phyloP scores from a whole-genome alignment of 768 basidiomycete species.

The Suillus bovinus region DNA sequence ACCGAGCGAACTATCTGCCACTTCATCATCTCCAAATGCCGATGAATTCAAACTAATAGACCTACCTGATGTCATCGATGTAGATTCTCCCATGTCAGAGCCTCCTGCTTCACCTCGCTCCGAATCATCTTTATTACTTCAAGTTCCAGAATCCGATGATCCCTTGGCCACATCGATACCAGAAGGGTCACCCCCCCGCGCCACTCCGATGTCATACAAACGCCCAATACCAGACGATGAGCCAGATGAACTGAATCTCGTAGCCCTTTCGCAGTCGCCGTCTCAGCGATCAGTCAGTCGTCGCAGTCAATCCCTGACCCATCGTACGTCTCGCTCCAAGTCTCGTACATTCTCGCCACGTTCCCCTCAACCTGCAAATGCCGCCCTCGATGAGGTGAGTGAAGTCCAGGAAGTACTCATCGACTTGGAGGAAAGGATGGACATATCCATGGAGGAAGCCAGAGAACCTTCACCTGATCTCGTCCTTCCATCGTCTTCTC shows the following conservation, averaged over 20 bases:
- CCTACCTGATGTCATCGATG: conserved; percentile 16
- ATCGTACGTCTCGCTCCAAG: conserved; percentile 16
- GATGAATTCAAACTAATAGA: conserved; percentile 16
- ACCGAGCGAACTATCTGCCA: conserved; percentile 31
- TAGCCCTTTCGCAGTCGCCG: conserved; percentile 18
- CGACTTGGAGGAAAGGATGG: conserved; percentile 16
- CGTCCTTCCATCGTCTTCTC: conserved; percentile 25
- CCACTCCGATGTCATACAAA: conserved; percentile 18
- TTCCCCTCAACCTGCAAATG: conserved; percentile 10
- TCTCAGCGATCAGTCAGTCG: conserved; percentile 19
- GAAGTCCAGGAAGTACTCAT: conserved; percentile 9
- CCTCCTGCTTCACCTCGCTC: conserved; percentile 31
- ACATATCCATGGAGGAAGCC: conserved; percentile 22
- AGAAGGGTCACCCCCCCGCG: conserved; percentile 17
- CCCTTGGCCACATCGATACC: conserved; percentile 13
- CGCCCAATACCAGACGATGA: conserved; percentile 14
- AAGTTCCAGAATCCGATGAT: conserved; percentile 26
- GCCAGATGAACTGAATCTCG: conserved; percentile 10
- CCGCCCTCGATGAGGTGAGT: conserved; percentile 1
- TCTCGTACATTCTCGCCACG: conserved; percentile 14
- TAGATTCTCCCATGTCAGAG: conserved; percentile 35
- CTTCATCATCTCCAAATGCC: conserved; percentile 15
- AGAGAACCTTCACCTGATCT: conserved; percentile 26
- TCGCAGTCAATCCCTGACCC: conserved; percentile 22
- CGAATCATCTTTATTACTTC: conserved; percentile 25